Percentiles rank a stretch among this genome's conserved stretches.
Evolutionary conservation across 169 alveolate species (phyloP).

Genomic region (Cyclospora cayetanensis): DNA sequence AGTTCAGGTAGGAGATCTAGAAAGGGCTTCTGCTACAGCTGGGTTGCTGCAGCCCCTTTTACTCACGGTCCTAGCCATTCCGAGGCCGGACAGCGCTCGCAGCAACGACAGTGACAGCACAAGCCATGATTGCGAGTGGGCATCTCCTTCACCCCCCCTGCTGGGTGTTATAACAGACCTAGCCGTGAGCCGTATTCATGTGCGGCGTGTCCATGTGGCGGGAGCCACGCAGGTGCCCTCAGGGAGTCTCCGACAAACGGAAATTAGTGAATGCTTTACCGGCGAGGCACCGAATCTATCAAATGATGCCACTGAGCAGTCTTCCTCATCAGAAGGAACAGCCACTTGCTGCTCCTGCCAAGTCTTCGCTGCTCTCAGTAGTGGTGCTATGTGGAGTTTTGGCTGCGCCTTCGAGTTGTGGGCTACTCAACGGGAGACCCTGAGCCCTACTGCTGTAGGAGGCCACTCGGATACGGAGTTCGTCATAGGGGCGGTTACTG

Average conservation of each 20-base stretch:
- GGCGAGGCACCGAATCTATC: no score
- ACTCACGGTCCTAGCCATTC: slow-evolving; percentile 15
- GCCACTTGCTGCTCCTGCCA: slow-evolving; percentile 10
- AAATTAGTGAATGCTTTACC: no score
- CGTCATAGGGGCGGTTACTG: not conserved
- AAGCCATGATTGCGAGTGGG: not conserved
- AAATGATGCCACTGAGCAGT: no score
- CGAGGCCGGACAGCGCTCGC: not conserved
- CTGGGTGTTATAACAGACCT: slow-evolving; percentile 12
- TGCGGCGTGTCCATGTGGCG: not conserved
- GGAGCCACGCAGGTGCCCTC: not conserved
- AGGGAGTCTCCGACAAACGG: no score
- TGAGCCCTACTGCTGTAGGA: no score
- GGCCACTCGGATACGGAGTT: no score
- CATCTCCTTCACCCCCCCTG: not conserved
- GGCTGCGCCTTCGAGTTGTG: not conserved
- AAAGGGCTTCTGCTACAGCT: slow-evolving; percentile 25
- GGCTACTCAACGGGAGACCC: not conserved
- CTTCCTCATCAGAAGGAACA: not conserved
- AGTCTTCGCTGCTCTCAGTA: slow-evolving; percentile 12
- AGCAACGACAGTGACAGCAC: slow-evolving; percentile 9
- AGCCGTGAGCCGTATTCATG: slow-evolving; percentile 3
- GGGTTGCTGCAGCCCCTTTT: slow-evolving; percentile 49
- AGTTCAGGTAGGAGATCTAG: slow-evolving; percentile 12
- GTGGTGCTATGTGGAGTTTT: slow-evolving; percentile 39